Base-by-base conservation (phyloP, 2,329 filamentous ascomycete species). In the Drechslera avenae region DNA sequence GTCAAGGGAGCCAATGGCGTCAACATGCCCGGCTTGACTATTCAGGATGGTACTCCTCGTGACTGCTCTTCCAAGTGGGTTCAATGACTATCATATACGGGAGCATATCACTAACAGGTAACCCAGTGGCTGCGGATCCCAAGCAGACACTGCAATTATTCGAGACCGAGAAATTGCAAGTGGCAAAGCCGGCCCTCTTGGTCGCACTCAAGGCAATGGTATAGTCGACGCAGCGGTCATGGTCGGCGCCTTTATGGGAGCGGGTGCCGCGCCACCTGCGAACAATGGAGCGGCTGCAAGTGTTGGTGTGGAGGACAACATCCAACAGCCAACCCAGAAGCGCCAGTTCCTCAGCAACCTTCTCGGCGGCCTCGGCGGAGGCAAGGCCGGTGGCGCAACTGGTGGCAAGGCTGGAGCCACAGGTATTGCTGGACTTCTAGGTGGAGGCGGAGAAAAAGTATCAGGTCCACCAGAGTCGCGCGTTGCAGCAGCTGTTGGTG, bases 81-180 rank as follows among this genome's bases (percentile, higher is more conserved):
- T 26, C 28, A 5, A 8, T 18, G 35, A 1, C 26, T 17, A 39
- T 32, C 12, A 17, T 8, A 23, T 33, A 10, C 5, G 31, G 14
- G 40, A 16, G 28, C 9, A 30, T 2, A 7, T 18, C 6, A 49
- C 61, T 69, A 45, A 71, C 48, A 39, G 6, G n/a, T 26, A 2
- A 7, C 9, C 4, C 23, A 71, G 68, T 50, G 63, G 73, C 39
- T 88, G 86, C 65, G 86, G 86, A 53, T 81, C 85, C 13, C 81
- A 88, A 68, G 83, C 82, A 50, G 86, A 89, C 68, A 88, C 86
- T 14, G 78, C 85, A 65, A 87, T 89, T 75, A 87, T 88, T 69
- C 81, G 85, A 17, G 76, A 84, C 60, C 72, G 77, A 9, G 86
- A 88, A 67, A 79, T 88, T 39, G 72, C 75, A 32, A 79, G 75